Evolutionary conservation across 768 basidiomycete species (phyloP).

Genomic region (Phaeotremella skinneri): DNA sequence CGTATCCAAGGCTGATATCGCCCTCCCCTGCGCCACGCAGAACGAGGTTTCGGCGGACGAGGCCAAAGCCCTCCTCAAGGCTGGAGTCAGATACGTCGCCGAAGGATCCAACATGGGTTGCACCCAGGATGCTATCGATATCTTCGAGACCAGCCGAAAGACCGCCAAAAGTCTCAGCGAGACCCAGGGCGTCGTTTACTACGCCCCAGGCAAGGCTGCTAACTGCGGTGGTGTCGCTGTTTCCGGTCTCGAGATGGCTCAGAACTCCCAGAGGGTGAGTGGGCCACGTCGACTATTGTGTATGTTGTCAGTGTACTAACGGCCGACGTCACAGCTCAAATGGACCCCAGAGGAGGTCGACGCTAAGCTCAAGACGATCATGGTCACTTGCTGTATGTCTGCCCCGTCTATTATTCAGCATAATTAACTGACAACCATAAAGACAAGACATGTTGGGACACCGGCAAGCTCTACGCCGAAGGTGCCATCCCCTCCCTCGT

Average conservation of each 20-base stretch:
- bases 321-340: slow-evolving; percentile 53
- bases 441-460: slow-evolving; percentile 59
- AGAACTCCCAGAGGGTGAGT: slow-evolving; percentile 61
- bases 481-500: slow-evolving; percentile 58
- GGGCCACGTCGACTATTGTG: background rate
- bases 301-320: background rate
- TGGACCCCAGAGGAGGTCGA: slow-evolving; percentile 69
- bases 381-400: slow-evolving; percentile 62
- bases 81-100: slow-evolving; percentile 68
- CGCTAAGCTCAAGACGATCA: slow-evolving; percentile 66
- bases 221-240: slow-evolving; percentile 76
- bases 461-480: slow-evolving; percentile 62
- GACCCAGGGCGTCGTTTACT: slow-evolving; percentile 59
- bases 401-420: slow-evolving; percentile 6
- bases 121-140: slow-evolving; percentile 68
- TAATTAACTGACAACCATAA: slow-evolving; percentile 1
- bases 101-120: slow-evolving; percentile 79
- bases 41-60: slow-evolving; percentile 57
- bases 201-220: slow-evolving; percentile 68
- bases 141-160: slow-evolving; percentile 66
- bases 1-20: slow-evolving; percentile 63
- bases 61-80: slow-evolving; percentile 66
- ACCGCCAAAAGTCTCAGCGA: slow-evolving; percentile 49
- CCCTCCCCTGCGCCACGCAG: slow-evolving; percentile 65
- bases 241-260: slow-evolving; percentile 75